A percentile compares a stretch with the other conserved stretches of the same genome.
phyloP scores from a whole-genome alignment of 2,329 filamentous ascomycete genomes.

The Aureobasidium namibiae region DNA sequence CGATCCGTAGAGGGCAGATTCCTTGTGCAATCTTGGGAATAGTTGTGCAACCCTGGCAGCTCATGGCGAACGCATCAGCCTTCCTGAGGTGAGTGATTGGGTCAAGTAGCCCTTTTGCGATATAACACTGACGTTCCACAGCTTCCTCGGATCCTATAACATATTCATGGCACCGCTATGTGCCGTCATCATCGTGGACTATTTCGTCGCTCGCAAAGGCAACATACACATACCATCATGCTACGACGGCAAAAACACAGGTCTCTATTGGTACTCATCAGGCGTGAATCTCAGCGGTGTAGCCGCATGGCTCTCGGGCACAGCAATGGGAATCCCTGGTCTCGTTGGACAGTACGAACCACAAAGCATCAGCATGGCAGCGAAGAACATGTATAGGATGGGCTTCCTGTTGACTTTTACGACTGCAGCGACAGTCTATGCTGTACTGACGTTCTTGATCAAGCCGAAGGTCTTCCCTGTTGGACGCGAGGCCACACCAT shows the following conservation, averaged over 20 bases:
- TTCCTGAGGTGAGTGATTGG: conserved; percentile 24
- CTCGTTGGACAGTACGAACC: conserved; percentile 14
- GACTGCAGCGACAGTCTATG: conserved; percentile 11
- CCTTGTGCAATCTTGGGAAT: conserved; percentile 31
- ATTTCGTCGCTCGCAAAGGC: conserved; percentile 31
- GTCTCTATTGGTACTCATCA: conserved; percentile 11
- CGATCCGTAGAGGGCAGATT: conserved; percentile 35
- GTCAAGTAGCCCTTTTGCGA: not conserved
- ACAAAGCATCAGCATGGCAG: conserved; percentile 9
- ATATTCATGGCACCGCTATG: conserved; percentile 36
- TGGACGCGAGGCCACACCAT: conserved; percentile 7
- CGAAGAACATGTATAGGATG: conserved; percentile 2
- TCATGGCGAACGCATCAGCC: conserved; percentile 32
- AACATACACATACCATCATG: conserved; percentile 34
- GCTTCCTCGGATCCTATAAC: conserved; percentile 35
- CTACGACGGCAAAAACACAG: conserved; percentile 18
- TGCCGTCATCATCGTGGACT: conserved; percentile 34
- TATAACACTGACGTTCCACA: conserved; percentile 14
- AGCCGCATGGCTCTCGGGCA: conserved; percentile 11
- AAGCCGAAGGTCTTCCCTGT: not conserved
- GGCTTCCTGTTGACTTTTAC: conserved; percentile 11
- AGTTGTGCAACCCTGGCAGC: conserved; percentile 35
- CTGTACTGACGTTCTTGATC: not conserved
- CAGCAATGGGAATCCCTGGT: conserved; percentile 13
- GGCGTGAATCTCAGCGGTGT: conserved; percentile 10